Evolutionary conservation across 352 stramenopile species (phyloP), one percentile per base, ranked within the genome.

Genomic region (Pseudoperonospora humuli): DNA sequence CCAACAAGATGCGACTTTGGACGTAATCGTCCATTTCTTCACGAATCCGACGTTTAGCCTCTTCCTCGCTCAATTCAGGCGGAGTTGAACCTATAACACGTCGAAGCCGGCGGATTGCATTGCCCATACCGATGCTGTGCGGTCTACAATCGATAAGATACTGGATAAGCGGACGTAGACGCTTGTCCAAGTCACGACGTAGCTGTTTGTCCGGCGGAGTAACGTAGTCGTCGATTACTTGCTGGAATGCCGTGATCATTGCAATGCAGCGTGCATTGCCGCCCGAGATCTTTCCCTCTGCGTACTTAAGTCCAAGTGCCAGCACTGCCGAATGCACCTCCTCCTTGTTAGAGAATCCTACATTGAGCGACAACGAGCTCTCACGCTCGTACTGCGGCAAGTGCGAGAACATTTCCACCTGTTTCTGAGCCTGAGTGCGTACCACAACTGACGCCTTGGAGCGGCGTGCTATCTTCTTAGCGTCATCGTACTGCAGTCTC

Each of bases 111-210:
- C 75, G 75, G 64, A 98, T 97, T 5, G 95, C 90, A 56, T 98
- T 97, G 17, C 91, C 89, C 95, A 98, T 98, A 50, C 81, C 93
- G 14, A 97, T 92, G 13, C 72, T 89, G 55, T 97, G 91, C 20
- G 88, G 87, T 21, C 93, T 78, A 63, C 92, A 98, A 55, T 97
- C 70, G 35, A 93, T 97, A 42, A 97, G 82, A 58, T 96, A 97
- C 59, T 97, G 82, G 63, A 98, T 97, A 10, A 91, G 64, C 17
- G 88, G 86, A 52, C 96, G 96, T 11, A 98, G 70, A 61, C 68
- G 61, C 57, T 92, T 88, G 57, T 95, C 83, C 40, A 96, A 48
- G 29, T 96, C 85, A 8, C 84, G 85, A 39, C 70, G 61, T 14
- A 96, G 63, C 26, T 85, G 64, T 56, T 93, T 88, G 54, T 84